Evolutionary conservation across 78 protist genomes (phyloP), one percentile per base, ranked within the genome.

Genomic region (Cavenderia fasciculata): DNA sequence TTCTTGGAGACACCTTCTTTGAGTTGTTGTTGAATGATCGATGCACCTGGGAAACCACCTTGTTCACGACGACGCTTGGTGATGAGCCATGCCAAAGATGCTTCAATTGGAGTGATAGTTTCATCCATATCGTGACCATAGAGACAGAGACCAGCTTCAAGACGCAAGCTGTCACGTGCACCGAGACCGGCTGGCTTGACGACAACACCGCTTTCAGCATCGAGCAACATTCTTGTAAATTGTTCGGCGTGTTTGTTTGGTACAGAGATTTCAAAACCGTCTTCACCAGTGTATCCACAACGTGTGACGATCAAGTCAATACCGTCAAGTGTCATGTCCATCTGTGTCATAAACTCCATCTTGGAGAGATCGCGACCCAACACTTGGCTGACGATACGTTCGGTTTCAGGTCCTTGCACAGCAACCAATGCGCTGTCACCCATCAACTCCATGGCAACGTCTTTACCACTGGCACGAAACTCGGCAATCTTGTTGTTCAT

Each of bases 211-310:
- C 59, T 12, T 10, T 59, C 54, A 0, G 68, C 33, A 0, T 46
- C 59, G 36, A 94, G 62, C 18, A 97, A 74, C 0, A 41, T 43
- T 34, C 72, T 72, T 21, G 96, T 92, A 5, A 97, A 43, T 8
- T 27, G n/a, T 36, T 12, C 19, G 41, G 95, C 93, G 2, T 85
- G 31, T 31, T 23, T 43, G 19, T 51, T 34, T 7, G 65, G 87
- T 6, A 95, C 94, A 6, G 88, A 36, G 61, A 98, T 87, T 88
- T 99, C 99, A 79, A 97, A 98, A 27, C 99, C 99, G 61, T 99
- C 99, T 82, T 98, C 99, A 34, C 99, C 99, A 21, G 99, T 98
- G 89, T 98, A 98, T 23, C 99, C 99, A 46, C 95, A 93, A 43
- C 93, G 47, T 27, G 93, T 77, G 1, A 87, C 68, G 36, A 87